A percentile compares a stretch with the other conserved stretches of the same genome.
Evolutionary conservation across 1,284 basidiomycete genomes (phyloP).

Genomic region (Taiwanofungus camphoratus): DNA sequence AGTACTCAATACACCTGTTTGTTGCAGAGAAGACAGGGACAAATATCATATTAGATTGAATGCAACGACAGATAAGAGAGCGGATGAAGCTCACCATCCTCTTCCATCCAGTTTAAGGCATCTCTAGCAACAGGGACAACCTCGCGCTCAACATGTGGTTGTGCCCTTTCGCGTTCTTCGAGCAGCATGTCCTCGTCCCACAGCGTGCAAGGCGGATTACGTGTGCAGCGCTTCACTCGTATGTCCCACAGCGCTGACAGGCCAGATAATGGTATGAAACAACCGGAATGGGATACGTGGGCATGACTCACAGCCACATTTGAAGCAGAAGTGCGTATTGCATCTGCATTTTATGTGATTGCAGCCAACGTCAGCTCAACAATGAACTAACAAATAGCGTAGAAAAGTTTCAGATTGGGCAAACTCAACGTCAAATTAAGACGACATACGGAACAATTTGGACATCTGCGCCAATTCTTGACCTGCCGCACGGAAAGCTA

Average conservation of each 20-base stretch:
- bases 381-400: conserved; percentile 21
- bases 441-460: conserved; percentile 28
- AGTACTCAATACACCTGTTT: conserved; percentile 25
- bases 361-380: conserved; percentile 31
- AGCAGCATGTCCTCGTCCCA: conserved; percentile 38
- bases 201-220: conserved; percentile 32
- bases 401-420: too few species aligned
- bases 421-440: conserved; percentile 2
- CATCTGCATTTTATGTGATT: conserved; percentile 34
- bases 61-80: not conserved
- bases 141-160: conserved; percentile 13
- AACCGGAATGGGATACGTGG: not conserved
- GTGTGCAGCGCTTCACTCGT: conserved; percentile 23
- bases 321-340: conserved; percentile 30
- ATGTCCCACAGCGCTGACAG: conserved; percentile 27
- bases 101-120: conserved; percentile 30
- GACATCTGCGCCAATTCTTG: conserved; percentile 36
- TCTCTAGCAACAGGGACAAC: conserved; percentile 1
- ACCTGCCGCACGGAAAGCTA: conserved; percentile 21
- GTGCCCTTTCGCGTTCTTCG: conserved; percentile 29
- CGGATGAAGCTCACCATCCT: conserved; percentile 24
- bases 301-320: conserved; percentile 30
- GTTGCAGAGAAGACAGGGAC: not conserved
- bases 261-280: not conserved
- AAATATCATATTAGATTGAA: too few species aligned